A percentile compares a stretch with the other conserved stretches of the same genome.
Conservation (phyloP, 345 rosid species). For the Brassica carinata region DNA sequence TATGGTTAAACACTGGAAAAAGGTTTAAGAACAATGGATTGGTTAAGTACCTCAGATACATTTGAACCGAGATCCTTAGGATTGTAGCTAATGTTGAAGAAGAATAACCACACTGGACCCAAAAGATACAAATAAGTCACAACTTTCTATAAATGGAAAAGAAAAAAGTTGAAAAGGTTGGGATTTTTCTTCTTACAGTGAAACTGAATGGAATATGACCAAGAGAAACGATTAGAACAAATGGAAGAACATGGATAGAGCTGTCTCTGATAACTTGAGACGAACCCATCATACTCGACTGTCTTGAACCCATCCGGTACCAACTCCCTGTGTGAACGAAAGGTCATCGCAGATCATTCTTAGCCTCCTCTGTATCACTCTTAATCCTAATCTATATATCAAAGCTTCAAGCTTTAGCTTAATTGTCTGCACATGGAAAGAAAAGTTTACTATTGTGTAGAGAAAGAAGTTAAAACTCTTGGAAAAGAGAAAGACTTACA, state of each 20-base stretch:
- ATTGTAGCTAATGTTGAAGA: constrained; percentile 87
- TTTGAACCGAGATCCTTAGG: constrained; percentile 64
- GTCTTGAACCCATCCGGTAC: constrained; percentile 92
- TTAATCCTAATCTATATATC: not conserved
- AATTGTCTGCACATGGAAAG: too few relatives aligned
- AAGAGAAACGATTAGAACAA: constrained; percentile 87
- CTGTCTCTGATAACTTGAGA: constrained; percentile 77
- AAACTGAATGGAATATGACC: constrained; percentile 98
- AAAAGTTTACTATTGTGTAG: too few relatives aligned
- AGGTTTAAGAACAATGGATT: too few relatives aligned
- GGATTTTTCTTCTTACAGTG: constrained; percentile 56
- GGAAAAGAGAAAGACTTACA: constrained; percentile 29
- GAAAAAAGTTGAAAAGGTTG: not conserved
- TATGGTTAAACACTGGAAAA: too few relatives aligned
- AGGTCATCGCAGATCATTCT: constrained; percentile 80
- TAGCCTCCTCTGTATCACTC: constrained; percentile 73
- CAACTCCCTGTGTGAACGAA: constrained; percentile 90
- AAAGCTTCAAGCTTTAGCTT: not conserved
- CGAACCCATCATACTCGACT: constrained; percentile 90
- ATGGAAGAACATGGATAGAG: constrained; percentile 87
- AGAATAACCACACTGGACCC: constrained; percentile 74
- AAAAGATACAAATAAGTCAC: not conserved
- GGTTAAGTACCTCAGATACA: constrained; percentile 63
- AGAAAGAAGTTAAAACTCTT: not conserved
- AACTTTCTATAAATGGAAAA: constrained; percentile 4